These are phyloP conservation scores for Candida dendrica DNA, from an alignment of 805 yeast genomes.

Conservation along the genomic window DNA sequence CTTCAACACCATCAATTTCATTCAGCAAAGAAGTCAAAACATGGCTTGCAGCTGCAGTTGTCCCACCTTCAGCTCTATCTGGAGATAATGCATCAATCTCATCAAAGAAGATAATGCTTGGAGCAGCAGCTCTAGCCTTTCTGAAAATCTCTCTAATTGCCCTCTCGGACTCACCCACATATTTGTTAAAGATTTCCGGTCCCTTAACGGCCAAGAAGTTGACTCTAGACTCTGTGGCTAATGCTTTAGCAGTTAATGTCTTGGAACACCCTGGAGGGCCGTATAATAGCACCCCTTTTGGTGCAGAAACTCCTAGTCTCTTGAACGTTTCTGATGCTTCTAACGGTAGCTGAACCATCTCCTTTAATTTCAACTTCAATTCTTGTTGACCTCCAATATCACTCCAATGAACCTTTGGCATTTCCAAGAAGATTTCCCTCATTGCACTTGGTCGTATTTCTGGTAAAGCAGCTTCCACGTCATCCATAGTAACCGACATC, in stretches of 20 bases:
- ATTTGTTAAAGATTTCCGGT: constrained; percentile 94
- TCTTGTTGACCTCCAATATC: constrained; percentile 98
- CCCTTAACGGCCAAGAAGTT: constrained; percentile 97
- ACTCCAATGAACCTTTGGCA: constrained; percentile 98
- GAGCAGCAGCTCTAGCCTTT: constrained; percentile 99
- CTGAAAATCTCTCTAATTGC: constrained; percentile 96
- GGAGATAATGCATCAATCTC: constrained; percentile 97
- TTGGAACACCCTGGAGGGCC: constrained; percentile 99
- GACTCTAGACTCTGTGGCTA: constrained; percentile 98
- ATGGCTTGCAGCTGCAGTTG: constrained; percentile 95
- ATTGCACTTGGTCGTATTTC: constrained; percentile 98
- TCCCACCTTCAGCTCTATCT: constrained; percentile 86
- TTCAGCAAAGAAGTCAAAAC: constrained; percentile 94
- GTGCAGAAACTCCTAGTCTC: constrained; percentile 95
- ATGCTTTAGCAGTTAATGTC: constrained; percentile 96
- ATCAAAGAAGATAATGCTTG: constrained; percentile 96
- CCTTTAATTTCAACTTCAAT: constrained; percentile 94
- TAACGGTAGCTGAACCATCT: constrained; percentile 98
- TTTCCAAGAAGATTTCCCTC: constrained; percentile 98
- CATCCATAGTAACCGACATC: constrained; percentile 97
- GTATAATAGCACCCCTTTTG: constrained; percentile 96
- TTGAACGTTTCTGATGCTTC: constrained; percentile 98
- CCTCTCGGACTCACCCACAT: constrained; percentile 98
- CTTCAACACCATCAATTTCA: constrained; percentile 99
- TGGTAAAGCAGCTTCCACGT: constrained; percentile 95